phyloP scores from a whole-genome alignment of 371 early-diverging fungal genomes.

The Mucor mucedo region DNA sequence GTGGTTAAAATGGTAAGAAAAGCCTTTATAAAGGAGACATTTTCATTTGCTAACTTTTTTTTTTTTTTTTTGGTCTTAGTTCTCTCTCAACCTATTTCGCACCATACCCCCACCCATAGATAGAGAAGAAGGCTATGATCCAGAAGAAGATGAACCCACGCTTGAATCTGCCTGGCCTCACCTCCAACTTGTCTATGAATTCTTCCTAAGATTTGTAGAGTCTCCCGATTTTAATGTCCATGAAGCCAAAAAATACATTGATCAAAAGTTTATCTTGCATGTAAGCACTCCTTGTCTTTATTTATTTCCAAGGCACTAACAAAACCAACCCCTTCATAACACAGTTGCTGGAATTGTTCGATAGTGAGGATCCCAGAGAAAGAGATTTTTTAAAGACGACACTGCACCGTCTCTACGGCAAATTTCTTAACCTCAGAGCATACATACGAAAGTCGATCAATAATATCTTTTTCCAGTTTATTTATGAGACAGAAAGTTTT shows the following conservation, averaged over 20 bases:
- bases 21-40: not conserved
- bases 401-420: conserved; percentile 96
- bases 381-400: conserved; percentile 97
- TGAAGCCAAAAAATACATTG: conserved; percentile 63
- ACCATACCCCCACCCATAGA: conserved; percentile 93
- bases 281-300: conserved; percentile 10
- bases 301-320: not conserved
- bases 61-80: conserved; percentile 51
- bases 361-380: conserved; percentile 97
- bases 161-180: conserved; percentile 97
- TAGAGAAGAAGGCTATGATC: conserved; percentile 95
- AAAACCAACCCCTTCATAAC: not conserved
- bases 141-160: conserved; percentile 98
- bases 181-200: conserved; percentile 95
- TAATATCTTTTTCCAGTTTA: conserved; percentile 95
- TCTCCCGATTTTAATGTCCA: conserved; percentile 95
- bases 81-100: conserved; percentile 90
- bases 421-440: conserved; percentile 92
- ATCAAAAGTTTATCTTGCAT: conserved; percentile 33
- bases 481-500: conserved; percentile 94
- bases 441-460: conserved; percentile 96
- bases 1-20: conserved; percentile 87
- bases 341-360: conserved; percentile 92
- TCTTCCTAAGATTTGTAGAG: conserved; percentile 96
- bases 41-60: too few species aligned